These are phyloP conservation scores for Elongisporangium anandrum DNA, from an alignment of 352 stramenopile species.

Conservation along the genomic window DNA sequence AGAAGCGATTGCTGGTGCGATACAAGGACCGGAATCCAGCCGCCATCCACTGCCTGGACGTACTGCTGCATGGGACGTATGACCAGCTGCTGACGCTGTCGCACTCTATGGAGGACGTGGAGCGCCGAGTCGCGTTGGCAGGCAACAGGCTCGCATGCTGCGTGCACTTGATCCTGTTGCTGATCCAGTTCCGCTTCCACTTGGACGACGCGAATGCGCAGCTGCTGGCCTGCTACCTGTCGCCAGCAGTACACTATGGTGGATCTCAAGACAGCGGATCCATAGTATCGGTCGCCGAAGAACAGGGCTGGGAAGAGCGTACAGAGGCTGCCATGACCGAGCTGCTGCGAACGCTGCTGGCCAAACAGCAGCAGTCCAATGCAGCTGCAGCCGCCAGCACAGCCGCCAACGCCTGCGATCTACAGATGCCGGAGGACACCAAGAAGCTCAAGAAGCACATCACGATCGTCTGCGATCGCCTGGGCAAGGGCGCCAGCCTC, in stretches of 20 bases:
- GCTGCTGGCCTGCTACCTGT: conserved; percentile 66
- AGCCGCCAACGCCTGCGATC: conserved; percentile 27
- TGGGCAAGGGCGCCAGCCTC: conserved; percentile 75
- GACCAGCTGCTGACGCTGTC: conserved; percentile 73
- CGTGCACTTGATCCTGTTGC: conserved; percentile 73
- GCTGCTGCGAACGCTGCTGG: conserved; percentile 72
- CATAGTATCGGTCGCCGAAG: conserved; percentile 21
- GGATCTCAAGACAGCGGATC: conserved; percentile 28
- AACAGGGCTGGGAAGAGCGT: conserved; percentile 88
- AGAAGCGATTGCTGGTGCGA: conserved; percentile 87
- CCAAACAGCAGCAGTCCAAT: conserved; percentile 44
- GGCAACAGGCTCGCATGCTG: conserved; percentile 70
- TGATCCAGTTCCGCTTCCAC: conserved; percentile 80
- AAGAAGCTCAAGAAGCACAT: conserved; percentile 90
- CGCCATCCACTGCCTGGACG: conserved; percentile 75
- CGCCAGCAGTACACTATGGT: conserved; percentile 29
- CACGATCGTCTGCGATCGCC: conserved; percentile 84
- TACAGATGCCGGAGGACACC: conserved; percentile 73
- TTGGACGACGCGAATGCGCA: conserved; percentile 57
- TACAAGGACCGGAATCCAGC: conserved; percentile 88
- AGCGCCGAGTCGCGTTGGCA: conserved; percentile 42
- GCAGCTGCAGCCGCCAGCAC: conserved; percentile 13
- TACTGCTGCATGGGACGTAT: conserved; percentile 85
- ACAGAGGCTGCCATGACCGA: conserved; percentile 84
- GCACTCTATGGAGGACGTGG: conserved; percentile 59